Conservation (phyloP, 768 basidiomycete species). For the Lactarius vividus region DNA sequence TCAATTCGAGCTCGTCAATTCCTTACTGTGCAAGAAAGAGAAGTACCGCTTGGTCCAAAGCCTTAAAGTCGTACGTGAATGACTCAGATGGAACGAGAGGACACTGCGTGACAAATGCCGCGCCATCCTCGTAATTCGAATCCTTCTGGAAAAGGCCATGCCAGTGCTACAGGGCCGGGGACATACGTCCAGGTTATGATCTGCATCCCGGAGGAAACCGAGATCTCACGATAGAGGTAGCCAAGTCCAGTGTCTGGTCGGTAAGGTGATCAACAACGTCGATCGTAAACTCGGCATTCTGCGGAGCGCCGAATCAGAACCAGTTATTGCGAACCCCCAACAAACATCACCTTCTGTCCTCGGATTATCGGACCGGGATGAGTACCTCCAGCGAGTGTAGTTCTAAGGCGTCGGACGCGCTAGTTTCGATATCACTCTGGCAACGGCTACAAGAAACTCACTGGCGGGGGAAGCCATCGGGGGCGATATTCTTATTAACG, state of each 20-base stretch:
- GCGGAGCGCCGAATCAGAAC: neutral
- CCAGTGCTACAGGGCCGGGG: slow-evolving; percentile 28
- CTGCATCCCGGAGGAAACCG: neutral
- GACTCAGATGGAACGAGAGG: slow-evolving; percentile 41
- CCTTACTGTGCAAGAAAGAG: neutral
- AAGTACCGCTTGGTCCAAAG: slow-evolving; percentile 35
- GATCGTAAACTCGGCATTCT: slow-evolving; percentile 14
- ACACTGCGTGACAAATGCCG: slow-evolving; percentile 39
- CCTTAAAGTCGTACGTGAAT: slow-evolving; percentile 42
- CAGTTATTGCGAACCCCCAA: neutral
- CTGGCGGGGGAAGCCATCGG: slow-evolving; percentile 22
- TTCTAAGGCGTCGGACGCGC: neutral
- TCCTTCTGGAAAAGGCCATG: slow-evolving; percentile 29
- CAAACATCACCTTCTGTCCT: slow-evolving; percentile 13
- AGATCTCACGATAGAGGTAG: slow-evolving; percentile 13
- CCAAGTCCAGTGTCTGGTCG: slow-evolving; percentile 10
- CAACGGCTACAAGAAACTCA: neutral
- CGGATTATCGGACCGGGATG: slow-evolving; percentile 16
- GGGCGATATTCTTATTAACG: slow-evolving; percentile 11
- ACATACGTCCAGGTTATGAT: neutral
- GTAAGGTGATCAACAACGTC: slow-evolving; percentile 2
- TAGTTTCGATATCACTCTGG: neutral
- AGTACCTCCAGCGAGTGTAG: slow-evolving; percentile 7
- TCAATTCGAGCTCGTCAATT: neutral
- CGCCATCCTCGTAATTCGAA: slow-evolving; percentile 27